Evolutionary conservation across 2,329 filamentous ascomycete species (phyloP), one percentile per base, ranked within the genome.

Genomic region (Paecilomyces formosus): DNA sequence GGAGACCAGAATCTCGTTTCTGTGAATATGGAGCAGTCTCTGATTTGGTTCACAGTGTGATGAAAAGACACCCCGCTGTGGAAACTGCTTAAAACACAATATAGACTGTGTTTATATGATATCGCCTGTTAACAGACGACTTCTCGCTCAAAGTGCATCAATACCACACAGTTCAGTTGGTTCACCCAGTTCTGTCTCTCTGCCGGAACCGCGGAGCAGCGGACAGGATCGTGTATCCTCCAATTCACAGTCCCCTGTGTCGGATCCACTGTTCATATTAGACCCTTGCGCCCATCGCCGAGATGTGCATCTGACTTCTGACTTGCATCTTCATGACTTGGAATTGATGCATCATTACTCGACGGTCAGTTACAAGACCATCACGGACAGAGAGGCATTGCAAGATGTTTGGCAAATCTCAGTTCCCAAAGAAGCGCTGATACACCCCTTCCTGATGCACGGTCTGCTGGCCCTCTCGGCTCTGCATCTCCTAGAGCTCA

Each of bases 311-410:
- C 60, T 64, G 26, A 54, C 58, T 13, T 63, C 61, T 11, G 61
- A 64, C 52, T 50, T 67, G 39, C 62, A 69, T 54, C 56, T 74
- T n/a, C 64, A 73, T n/a, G 76, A 78, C 59, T 64, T 78, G n/a
- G 74, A 78, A 58, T 65, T 79, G 28, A 70, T 79, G 54, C 74
- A 79, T 61, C 69, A 72, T 58, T 78, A 74, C 59, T 73, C 71
- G 11, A 73, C 69, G 12, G 60, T 66, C 24, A 73, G 70, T 21
- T 73, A 72, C 53, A 61, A 57, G 54, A 67, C 67, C 2, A 57
- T 69, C 13, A 64, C 67, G 2, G 58, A 63, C 22, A 60, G 63
- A 28, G 59, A 58, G 31, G 58, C 62, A 49, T 65, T 63, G 53
- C 53, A 59, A 33, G 60, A 61, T 33, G 61, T 66, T 2, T 68